Conservation (phyloP, 2,329 filamentous ascomycete genomes). For the Geoglossum cookeanum region DNA sequence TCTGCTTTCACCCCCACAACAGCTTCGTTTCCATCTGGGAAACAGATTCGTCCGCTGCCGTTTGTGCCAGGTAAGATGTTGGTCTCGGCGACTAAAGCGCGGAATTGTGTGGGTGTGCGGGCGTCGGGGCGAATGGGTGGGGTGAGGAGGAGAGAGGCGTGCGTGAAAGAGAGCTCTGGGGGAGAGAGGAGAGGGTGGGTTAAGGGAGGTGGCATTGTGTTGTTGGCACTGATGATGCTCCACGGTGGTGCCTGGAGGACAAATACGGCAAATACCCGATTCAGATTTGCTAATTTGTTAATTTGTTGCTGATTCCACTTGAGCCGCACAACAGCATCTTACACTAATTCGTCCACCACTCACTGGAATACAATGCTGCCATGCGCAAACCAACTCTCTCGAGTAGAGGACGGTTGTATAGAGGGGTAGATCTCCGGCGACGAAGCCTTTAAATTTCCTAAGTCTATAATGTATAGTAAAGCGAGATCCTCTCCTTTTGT, state of each 20-base stretch:
- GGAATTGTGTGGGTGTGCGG: constrained; percentile 67
- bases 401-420: background rate
- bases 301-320: too few species aligned
- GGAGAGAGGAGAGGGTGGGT: constrained; percentile 65
- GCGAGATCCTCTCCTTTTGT: constrained; percentile 1
- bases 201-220: constrained; percentile 21
- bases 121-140: constrained; percentile 84
- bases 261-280: too few species aligned
- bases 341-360: too few species aligned
- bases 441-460: constrained; percentile 1
- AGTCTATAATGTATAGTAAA: background rate
- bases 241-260: too few species aligned
- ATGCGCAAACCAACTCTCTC: background rate
- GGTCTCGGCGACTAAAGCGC: constrained; percentile 75
- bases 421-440: background rate
- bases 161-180: constrained; percentile 88
- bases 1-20: constrained; percentile 93
- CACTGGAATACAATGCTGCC: too few species aligned
- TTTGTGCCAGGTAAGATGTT: constrained; percentile 78
- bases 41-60: constrained; percentile 82
- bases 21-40: constrained; percentile 87
- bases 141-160: constrained; percentile 60
- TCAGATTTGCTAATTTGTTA: too few species aligned
- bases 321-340: too few species aligned
- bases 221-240: background rate